phyloP scores from a whole-genome alignment of 768 basidiomycete genomes.

The Kondoa malvinella region DNA sequence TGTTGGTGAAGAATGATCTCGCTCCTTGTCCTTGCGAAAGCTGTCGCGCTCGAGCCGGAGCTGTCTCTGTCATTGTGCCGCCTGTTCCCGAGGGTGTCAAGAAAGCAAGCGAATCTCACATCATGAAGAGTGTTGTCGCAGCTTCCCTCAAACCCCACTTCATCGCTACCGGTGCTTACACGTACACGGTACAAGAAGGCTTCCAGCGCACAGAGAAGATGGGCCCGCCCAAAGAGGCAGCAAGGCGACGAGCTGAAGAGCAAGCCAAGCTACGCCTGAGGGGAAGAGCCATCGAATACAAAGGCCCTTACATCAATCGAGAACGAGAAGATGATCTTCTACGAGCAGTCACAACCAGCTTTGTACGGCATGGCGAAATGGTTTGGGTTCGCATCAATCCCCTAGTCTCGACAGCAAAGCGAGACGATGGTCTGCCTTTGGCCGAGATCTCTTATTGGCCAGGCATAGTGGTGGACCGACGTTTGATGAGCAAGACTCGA shows the following conservation, averaged over 20 bases:
- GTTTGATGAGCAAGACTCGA: neutral
- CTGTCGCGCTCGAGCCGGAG: neutral
- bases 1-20: neutral
- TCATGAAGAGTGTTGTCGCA: neutral
- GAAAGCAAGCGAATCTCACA: neutral
- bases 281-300: neutral
- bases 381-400: neutral
- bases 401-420: neutral
- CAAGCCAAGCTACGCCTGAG: neutral
- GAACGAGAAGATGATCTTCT: neutral
- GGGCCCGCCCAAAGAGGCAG: neutral
- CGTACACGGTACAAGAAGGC: neutral
- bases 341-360: neutral
- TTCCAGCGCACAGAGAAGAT: neutral
- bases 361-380: neutral
- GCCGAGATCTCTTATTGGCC: slow-evolving; percentile 1
- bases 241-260: neutral
- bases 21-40: neutral
- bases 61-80: neutral
- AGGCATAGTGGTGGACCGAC: neutral
- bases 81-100: neutral
- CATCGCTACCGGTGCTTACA: neutral
- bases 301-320: slow-evolving; percentile 1
- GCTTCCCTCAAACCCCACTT: neutral
- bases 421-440: neutral